Conservation (phyloP, 306 rosid genomes). For the Dryas drummondii region DNA sequence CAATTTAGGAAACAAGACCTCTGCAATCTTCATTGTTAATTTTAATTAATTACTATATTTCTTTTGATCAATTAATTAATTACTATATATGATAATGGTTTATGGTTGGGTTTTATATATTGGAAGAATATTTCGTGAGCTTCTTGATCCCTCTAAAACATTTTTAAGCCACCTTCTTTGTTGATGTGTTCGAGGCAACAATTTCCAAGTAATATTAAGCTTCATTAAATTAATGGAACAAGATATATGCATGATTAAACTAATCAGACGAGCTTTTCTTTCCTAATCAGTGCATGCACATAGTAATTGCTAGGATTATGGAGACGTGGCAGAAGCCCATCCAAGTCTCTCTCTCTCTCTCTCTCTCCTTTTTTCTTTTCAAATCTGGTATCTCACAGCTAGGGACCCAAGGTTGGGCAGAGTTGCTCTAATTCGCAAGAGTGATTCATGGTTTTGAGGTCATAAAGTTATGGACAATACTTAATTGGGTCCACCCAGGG, state of each 20-base stretch:
- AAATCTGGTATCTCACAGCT: too few relatives aligned
- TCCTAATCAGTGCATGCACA: slow-evolving; percentile 28
- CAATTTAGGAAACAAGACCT: slow-evolving; percentile 33
- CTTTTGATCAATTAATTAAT: not conserved
- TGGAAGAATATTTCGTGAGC: slow-evolving; percentile 28
- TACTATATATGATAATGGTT: slow-evolving; percentile 24
- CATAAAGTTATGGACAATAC: too few relatives aligned
- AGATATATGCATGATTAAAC: not conserved
- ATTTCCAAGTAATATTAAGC: slow-evolving; percentile 26
- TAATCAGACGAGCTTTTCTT: not conserved
- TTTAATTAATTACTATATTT: slow-evolving; percentile 17
- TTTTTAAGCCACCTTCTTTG: slow-evolving; percentile 14
- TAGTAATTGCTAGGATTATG: not conserved
- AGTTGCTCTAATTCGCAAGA: too few relatives aligned
- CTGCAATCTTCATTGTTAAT: slow-evolving; percentile 1
- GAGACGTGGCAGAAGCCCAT: slow-evolving; percentile 39
- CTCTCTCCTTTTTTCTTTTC: too few relatives aligned
- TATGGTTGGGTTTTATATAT: not conserved
- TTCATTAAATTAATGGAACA: not conserved
- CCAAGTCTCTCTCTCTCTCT: slow-evolving; percentile 14
- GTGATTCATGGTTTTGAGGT: too few relatives aligned
- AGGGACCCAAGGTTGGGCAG: too few relatives aligned
- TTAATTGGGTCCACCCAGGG: too few relatives aligned
- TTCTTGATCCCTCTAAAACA: slow-evolving; percentile 13
- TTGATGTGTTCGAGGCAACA: slow-evolving; percentile 18